Conservation (phyloP, 2,329 filamentous ascomycete genomes). For the Hirsutella rhossiliensis region DNA sequence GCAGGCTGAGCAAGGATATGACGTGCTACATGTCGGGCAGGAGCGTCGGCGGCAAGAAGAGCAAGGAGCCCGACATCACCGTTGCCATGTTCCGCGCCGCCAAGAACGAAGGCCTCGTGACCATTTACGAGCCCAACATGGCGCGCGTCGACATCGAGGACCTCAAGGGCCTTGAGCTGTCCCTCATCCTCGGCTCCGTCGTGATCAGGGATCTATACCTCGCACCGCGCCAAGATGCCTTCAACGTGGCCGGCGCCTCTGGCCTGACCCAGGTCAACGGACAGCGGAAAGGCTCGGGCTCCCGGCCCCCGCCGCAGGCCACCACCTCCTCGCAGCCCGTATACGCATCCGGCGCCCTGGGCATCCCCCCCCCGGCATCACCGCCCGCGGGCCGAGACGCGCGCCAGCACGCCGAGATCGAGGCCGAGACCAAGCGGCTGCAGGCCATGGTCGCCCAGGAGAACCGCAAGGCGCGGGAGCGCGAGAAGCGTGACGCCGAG, state of each 20-base stretch:
- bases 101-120: conserved; percentile 53
- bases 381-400: conserved; percentile 9
- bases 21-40: conserved; percentile 79
- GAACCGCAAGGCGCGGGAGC: conserved; percentile 42
- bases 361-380: conserved; percentile 9
- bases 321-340: conserved; percentile 13
- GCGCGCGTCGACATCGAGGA: conserved; percentile 87
- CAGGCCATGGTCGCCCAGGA: conserved; percentile 37
- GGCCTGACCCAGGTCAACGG: not conserved
- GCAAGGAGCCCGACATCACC: conserved; percentile 88
- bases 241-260: conserved; percentile 47
- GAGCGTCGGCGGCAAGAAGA: conserved; percentile 63
- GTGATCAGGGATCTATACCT: conserved; percentile 56
- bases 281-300: not conserved
- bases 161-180: conserved; percentile 81
- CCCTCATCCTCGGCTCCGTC: conserved; percentile 52
- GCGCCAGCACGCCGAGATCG: conserved; percentile 33
- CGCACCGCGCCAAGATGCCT: conserved; percentile 56
- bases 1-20: conserved; percentile 75
- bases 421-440: conserved; percentile 69
- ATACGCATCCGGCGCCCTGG: conserved; percentile 26
- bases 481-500: conserved; percentile 40
- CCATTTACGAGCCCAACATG: conserved; percentile 88
- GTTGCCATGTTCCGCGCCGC: conserved; percentile 73
- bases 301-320: conserved; percentile 14